Evolutionary conservation across 768 basidiomycete species (phyloP), one percentile per base, ranked within the genome.

Genomic region (Tricholoma sp.): DNA sequence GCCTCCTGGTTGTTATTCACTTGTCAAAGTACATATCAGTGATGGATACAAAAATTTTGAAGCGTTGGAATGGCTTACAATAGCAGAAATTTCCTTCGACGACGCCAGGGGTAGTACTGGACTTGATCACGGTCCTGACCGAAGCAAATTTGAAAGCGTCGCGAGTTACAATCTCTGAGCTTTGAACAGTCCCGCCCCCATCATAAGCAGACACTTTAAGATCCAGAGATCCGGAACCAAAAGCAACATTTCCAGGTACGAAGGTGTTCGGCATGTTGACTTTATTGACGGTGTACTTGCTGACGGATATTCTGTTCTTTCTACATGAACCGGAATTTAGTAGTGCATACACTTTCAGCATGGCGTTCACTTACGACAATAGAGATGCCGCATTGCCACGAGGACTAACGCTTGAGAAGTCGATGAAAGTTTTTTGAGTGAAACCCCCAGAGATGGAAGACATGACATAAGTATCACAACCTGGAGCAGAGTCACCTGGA

Each of bases 21-120:
- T 27, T 27, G 24, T 27, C 37, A 46, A 19, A 19, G 4, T 9
- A 43, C 22, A 22, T 46, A 52, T 56, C 21, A 49, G 49, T 47
- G 4, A 11, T 43, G 19, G 22, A 21, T 24, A 31, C 27, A 27
- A 31, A n/a, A 10, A 16, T 32, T 27, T 4, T 49, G 37, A 29
- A 49, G 22, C 16, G 29, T 31, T 29, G 10, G 16, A 18, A 21
- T 24, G 22, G 56, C 70, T 55, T 57, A 71, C 72, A 56, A 55
- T 73, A 75, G 59, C 71, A 70, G 52, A 75, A 74, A 57, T 71
- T 72, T 34, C 73, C 73, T 41, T 74, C 72, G 16, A 70, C 67
- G 27, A 74, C 66, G 16, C 72, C 73, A 32, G 63, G 69, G 5
- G 65, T 64, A 10, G 61, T 59, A 57, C 72, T 74, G 34, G 72